These are phyloP conservation scores for Protomyces lactucae-debilis DNA, from an alignment of 1,139 yeast genomes.

Conservation along the genomic window DNA sequence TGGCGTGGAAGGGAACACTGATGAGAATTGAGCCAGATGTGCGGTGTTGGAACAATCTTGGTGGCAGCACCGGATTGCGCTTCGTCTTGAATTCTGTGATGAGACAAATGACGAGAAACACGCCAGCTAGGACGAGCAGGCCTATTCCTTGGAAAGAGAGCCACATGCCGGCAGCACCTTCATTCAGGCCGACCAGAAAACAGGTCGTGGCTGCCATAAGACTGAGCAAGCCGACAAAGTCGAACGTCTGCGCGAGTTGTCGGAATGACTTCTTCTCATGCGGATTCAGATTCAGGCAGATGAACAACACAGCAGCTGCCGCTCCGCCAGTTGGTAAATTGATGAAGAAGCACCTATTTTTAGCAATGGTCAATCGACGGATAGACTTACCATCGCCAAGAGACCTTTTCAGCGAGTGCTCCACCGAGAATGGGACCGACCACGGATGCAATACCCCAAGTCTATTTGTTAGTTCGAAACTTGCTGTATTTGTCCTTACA, in stretches of 20 bases:
- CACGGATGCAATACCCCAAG: conserved; percentile 55
- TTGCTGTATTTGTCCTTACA: background rate
- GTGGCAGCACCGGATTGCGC: conserved; percentile 48
- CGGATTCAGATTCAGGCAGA: conserved; percentile 52
- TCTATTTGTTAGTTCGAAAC: conserved; percentile 27
- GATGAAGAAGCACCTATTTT: conserved; percentile 64
- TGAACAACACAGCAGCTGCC: conserved; percentile 44
- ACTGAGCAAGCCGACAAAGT: conserved; percentile 48
- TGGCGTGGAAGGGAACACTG: conserved; percentile 44
- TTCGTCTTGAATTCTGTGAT: conserved; percentile 51
- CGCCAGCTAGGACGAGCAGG: conserved; percentile 54
- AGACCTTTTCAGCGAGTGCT: conserved; percentile 50
- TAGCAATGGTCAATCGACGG: conserved; percentile 54
- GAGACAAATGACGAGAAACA: conserved; percentile 43
- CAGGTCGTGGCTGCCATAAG: conserved; percentile 46
- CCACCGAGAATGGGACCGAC: conserved; percentile 69
- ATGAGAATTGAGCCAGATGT: conserved; percentile 44
- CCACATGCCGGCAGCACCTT: conserved; percentile 52
- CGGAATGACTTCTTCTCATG: conserved; percentile 44
- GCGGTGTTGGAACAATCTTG: conserved; percentile 43
- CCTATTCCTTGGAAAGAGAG: conserved; percentile 53
- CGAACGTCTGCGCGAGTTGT: conserved; percentile 46
- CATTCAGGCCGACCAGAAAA: conserved; percentile 49
- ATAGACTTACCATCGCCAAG: conserved; percentile 79
- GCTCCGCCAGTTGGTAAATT: conserved; percentile 69